phyloP scores from a whole-genome alignment of 108 stramenopile genomes.

The Nitzschia palea region DNA sequence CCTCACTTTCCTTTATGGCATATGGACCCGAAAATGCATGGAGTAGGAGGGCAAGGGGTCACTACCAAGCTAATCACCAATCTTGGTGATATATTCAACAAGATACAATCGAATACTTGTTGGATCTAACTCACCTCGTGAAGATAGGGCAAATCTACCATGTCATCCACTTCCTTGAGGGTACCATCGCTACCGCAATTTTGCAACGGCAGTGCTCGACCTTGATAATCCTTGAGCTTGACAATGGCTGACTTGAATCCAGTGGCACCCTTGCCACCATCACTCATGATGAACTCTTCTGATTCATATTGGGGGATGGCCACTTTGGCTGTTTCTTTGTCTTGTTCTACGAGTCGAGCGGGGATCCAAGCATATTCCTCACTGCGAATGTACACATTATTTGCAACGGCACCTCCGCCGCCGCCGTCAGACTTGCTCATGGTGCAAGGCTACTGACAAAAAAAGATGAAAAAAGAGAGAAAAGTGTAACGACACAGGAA shows the following conservation, averaged over 20 bases:
- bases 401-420: conserved; percentile 28
- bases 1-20: too few species aligned
- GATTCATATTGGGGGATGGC: conserved; percentile 39
- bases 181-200: conserved; percentile 43
- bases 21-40: background rate
- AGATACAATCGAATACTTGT: too few species aligned
- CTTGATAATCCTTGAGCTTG: conserved; percentile 69
- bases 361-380: conserved; percentile 55
- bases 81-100: too few species aligned
- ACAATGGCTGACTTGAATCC: conserved; percentile 49
- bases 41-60: too few species aligned
- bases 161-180: conserved; percentile 53
- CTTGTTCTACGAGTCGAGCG: conserved; percentile 42
- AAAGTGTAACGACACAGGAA: too few species aligned
- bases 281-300: conserved; percentile 42
- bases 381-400: conserved; percentile 43
- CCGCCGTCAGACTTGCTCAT: too few species aligned
- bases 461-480: too few species aligned
- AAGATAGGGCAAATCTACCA: conserved; percentile 82
- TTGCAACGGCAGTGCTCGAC: conserved; percentile 59
- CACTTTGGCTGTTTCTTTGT: conserved; percentile 35
- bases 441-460: too few species aligned
- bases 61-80: too few species aligned
- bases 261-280: conserved; percentile 39
- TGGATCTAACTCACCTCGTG: conserved; percentile 62